phyloP scores from a whole-genome alignment of 1,284 basidiomycete genomes.

The Leucoagaricus sp. region DNA sequence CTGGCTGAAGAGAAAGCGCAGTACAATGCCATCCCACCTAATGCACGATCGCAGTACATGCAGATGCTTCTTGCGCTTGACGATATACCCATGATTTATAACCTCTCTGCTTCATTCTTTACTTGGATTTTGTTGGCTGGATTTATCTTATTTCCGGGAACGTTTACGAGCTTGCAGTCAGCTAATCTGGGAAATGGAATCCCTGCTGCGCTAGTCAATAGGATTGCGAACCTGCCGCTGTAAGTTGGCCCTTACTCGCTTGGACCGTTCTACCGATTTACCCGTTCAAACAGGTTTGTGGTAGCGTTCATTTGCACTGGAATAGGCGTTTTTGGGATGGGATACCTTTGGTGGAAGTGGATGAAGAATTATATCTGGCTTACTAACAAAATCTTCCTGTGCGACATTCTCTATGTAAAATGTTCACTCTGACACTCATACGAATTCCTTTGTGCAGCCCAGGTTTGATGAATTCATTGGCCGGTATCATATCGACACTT shows the following conservation, averaged over 20 bases:
- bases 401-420: slow-evolving; percentile 21
- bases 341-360: slow-evolving; percentile 61
- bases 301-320: slow-evolving; percentile 56
- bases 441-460: too few relatives aligned
- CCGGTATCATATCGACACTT: slow-evolving; percentile 55
- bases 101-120: slow-evolving; percentile 51
- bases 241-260: slow-evolving; percentile 30
- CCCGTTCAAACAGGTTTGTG: slow-evolving; percentile 40
- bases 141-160: slow-evolving; percentile 60
- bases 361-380: slow-evolving; percentile 63
- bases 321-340: slow-evolving; percentile 51
- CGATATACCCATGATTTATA: slow-evolving; percentile 44
- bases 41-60: slow-evolving; percentile 37
- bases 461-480: slow-evolving; percentile 51
- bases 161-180: slow-evolving; percentile 50
- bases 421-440: neutral
- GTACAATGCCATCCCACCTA: slow-evolving; percentile 9
- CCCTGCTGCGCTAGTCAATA: slow-evolving; percentile 30
- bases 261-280: neutral
- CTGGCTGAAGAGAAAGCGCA: slow-evolving; percentile 10
- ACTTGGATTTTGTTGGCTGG: slow-evolving; percentile 62
- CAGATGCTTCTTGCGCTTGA: slow-evolving; percentile 52
- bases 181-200: slow-evolving; percentile 21
- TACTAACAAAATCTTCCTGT: slow-evolving; percentile 57
- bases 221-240: slow-evolving; percentile 45